Percentiles rank a stretch among this genome's conserved stretches.
Conservation (phyloP, 805 yeast species). For the Candida caryicola region DNA sequence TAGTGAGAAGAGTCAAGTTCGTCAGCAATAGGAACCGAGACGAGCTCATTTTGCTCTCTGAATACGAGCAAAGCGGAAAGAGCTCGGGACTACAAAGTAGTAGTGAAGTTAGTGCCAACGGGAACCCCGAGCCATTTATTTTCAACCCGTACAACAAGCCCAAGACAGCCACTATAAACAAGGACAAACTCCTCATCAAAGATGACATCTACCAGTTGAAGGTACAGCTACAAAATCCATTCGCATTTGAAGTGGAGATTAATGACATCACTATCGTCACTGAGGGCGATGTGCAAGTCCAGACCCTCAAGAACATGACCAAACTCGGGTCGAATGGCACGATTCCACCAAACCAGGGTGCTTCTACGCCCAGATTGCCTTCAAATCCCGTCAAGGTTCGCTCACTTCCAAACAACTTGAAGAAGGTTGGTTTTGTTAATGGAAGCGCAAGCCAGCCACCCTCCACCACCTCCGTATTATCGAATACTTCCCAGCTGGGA, state of each 20-base stretch:
- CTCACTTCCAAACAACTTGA: neutral
- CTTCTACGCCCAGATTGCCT: neutral
- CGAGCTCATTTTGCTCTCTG: constrained; percentile 42
- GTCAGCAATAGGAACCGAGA: constrained; percentile 21
- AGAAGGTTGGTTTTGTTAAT: neutral
- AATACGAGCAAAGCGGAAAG: constrained; percentile 16
- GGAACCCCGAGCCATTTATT: constrained; percentile 16
- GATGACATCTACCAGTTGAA: constrained; percentile 57
- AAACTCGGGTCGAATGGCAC: neutral
- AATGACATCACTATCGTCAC: constrained; percentile 43
- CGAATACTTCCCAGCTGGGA: neutral
- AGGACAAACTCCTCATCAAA: constrained; percentile 40
- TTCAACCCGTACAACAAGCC: constrained; percentile 51
- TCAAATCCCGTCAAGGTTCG: constrained; percentile 2
- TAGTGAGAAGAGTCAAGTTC: constrained; percentile 53
- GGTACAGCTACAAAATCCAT: constrained; percentile 73
- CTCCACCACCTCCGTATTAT: neutral
- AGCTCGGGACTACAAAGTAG: constrained; percentile 8
- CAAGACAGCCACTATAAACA: constrained; percentile 37
- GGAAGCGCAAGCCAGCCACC: constrained; percentile 1
- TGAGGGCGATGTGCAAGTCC: constrained; percentile 25
- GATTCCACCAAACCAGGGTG: neutral
- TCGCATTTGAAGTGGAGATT: constrained; percentile 66
- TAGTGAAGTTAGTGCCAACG: constrained; percentile 6
- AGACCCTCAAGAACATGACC: constrained; percentile 21